Conservation (phyloP, 805 yeast genomes). For the Saccharomycopsis sp. region DNA sequence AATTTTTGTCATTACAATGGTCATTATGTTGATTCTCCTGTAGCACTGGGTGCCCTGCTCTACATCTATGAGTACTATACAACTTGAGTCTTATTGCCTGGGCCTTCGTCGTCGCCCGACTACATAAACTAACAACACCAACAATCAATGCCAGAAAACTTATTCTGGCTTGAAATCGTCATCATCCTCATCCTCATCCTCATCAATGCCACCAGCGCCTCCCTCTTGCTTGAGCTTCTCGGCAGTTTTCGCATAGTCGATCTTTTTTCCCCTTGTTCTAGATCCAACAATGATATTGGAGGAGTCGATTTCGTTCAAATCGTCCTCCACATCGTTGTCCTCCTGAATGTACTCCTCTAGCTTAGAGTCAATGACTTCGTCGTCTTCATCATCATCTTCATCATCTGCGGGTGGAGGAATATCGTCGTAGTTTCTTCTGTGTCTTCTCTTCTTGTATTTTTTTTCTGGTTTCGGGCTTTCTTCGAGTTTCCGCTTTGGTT, state of each 20-base stretch:
- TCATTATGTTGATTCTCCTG: too few species aligned
- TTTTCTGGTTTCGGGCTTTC: slow-evolving; percentile 23
- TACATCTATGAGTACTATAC: too few species aligned
- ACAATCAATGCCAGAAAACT: neutral
- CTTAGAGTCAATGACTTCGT: slow-evolving; percentile 34
- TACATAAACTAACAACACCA: neutral
- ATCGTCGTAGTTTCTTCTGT: slow-evolving; percentile 56
- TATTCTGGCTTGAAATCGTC: slow-evolving; percentile 40
- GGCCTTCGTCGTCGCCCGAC: neutral
- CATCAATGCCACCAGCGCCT: slow-evolving; percentile 40
- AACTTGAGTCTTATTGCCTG: neutral
- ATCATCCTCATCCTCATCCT: slow-evolving; percentile 40
- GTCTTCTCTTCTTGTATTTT: slow-evolving; percentile 43
- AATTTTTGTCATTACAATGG: too few species aligned
- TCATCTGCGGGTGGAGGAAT: slow-evolving; percentile 49
- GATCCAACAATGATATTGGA: slow-evolving; percentile 81
- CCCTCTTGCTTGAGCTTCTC: slow-evolving; percentile 50
- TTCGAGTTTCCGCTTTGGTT: slow-evolving; percentile 25
- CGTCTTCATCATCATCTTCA: slow-evolving; percentile 41
- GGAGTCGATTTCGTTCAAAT: slow-evolving; percentile 70
- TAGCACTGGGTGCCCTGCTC: too few species aligned
- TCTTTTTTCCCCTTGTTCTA: slow-evolving; percentile 84
- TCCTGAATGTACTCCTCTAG: slow-evolving; percentile 38
- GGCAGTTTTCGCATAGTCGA: slow-evolving; percentile 79
- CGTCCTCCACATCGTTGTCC: slow-evolving; percentile 69